Conservation (phyloP, 768 basidiomycete species). For the Podaxis rugospora region DNA sequence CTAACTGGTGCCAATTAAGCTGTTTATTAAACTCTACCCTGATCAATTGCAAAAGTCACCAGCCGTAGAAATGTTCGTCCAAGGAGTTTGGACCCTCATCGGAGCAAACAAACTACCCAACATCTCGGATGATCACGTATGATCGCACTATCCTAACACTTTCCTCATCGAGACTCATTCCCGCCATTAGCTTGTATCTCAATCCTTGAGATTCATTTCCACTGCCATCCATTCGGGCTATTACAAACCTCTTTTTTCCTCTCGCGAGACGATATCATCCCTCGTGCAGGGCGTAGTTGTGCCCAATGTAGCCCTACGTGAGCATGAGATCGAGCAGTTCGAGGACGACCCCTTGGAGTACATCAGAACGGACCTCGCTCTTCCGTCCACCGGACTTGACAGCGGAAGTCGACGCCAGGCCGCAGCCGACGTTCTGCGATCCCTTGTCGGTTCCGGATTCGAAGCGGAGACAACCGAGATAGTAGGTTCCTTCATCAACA, state of each 20-base stretch:
- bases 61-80: conserved; percentile 71
- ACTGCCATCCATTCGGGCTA: conserved; percentile 87
- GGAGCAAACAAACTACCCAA: conserved; percentile 66
- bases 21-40: conserved; percentile 80
- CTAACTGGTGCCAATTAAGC: conserved; percentile 30
- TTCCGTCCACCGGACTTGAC: conserved; percentile 58
- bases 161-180: not conserved
- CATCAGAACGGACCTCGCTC: conserved; percentile 80
- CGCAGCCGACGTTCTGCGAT: conserved; percentile 92
- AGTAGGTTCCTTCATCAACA: conserved; percentile 78
- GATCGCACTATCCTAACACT: conserved; percentile 17
- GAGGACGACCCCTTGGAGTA: conserved; percentile 97
- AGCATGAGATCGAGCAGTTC: conserved; percentile 91
- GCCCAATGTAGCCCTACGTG: conserved; percentile 86
- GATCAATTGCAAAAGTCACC: conserved; percentile 65
- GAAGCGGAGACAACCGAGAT: conserved; percentile 87
- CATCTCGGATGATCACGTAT: conserved; percentile 70
- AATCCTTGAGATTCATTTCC: conserved; percentile 87
- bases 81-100: conserved; percentile 86
- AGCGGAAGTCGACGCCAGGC: conserved; percentile 86
- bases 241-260: conserved; percentile 77
- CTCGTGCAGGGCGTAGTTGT: conserved; percentile 89
- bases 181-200: conserved; percentile 69
- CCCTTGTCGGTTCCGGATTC: conserved; percentile 75
- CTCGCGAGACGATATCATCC: conserved; percentile 73